phyloP scores from a whole-genome alignment of 2,329 filamentous ascomycete genomes.

The Akanthomyces muscarius region DNA sequence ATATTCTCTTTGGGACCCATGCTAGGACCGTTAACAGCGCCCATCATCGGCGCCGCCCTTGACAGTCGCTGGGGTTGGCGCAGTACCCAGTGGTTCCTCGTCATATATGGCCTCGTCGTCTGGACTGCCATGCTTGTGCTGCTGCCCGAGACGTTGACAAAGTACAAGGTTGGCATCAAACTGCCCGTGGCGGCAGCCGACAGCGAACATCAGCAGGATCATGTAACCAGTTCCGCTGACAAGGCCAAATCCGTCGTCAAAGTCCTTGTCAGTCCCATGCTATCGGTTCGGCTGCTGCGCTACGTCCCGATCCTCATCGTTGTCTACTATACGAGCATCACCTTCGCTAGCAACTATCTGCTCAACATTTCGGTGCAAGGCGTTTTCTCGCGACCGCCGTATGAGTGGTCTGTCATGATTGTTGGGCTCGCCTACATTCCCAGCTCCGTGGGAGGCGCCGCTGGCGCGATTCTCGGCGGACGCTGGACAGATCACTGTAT shows the following conservation, averaged over 20 bases:
- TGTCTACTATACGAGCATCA: background rate
- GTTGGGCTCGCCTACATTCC: background rate
- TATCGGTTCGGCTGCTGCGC: background rate
- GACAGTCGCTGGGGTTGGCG: constrained; percentile 68
- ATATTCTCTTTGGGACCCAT: constrained; percentile 78
- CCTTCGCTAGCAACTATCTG: background rate
- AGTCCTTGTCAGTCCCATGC: background rate
- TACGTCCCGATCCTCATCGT: background rate
- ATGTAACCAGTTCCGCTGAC: background rate
- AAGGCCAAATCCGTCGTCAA: background rate
- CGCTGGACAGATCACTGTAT: constrained; percentile 1
- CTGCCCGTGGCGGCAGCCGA: background rate
- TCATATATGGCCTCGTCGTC: constrained; percentile 62
- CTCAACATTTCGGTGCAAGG: background rate
- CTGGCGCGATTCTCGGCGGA: background rate
- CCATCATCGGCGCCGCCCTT: constrained; percentile 73
- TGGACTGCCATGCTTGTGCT: constrained; percentile 54
- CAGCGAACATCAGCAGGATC: no score
- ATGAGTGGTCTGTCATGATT: background rate
- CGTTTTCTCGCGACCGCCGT: background rate
- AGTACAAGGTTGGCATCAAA: background rate
- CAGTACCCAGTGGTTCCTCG: constrained; percentile 73
- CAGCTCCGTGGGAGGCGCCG: background rate
- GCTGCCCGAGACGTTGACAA: constrained; percentile 13
- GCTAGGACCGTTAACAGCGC: constrained; percentile 68